A percentile compares a stretch with the other conserved stretches of the same genome.
Evolutionary conservation across 495 filamentous ascomycete species (phyloP).

Genomic region (Penicilliopsis zonata): DNA sequence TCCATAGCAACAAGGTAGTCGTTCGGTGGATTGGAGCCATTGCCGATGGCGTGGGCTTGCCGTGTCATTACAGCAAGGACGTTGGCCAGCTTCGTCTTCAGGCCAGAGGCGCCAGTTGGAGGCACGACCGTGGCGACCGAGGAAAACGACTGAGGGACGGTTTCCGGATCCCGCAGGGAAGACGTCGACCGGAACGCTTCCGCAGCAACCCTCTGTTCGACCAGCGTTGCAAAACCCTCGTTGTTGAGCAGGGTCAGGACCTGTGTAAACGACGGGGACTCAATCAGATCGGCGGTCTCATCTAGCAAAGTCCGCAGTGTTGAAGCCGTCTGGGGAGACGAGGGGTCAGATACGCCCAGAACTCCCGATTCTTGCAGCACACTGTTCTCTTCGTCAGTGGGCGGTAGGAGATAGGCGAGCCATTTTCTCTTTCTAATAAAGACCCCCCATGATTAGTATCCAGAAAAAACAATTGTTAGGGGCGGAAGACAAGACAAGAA

Average conservation of each 20-base stretch:
- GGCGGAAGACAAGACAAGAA: slow-evolving; percentile 2
- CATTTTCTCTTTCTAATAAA: slow-evolving; percentile 43
- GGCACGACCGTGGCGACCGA: slow-evolving; percentile 30
- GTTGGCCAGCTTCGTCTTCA: slow-evolving; percentile 74
- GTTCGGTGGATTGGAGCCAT: slow-evolving; percentile 54
- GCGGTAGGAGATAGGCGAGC: slow-evolving; percentile 77
- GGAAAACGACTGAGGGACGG: slow-evolving; percentile 29
- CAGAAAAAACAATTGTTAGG: neutral
- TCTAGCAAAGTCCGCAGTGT: slow-evolving; percentile 80
- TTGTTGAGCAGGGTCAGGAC: slow-evolving; percentile 81
- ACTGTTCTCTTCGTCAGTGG: slow-evolving; percentile 59
- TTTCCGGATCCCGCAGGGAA: slow-evolving; percentile 22
- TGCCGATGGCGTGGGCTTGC: slow-evolving; percentile 83
- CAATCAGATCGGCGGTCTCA: slow-evolving; percentile 90
- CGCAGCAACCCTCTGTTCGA: slow-evolving; percentile 65
- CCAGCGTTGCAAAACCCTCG: slow-evolving; percentile 67
- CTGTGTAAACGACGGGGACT: slow-evolving; percentile 77
- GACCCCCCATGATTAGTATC: neutral
- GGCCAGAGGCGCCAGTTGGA: slow-evolving; percentile 12
- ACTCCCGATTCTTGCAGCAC: slow-evolving; percentile 80
- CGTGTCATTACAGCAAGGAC: slow-evolving; percentile 75
- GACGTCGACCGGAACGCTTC: slow-evolving; percentile 58
- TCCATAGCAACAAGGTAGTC: slow-evolving; percentile 84
- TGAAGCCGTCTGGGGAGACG: slow-evolving; percentile 31
- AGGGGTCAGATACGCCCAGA: slow-evolving; percentile 36